Evolutionary conservation across 768 basidiomycete genomes (phyloP), one percentile per base, ranked within the genome.

Genomic region (Mycena vulgaris): DNA sequence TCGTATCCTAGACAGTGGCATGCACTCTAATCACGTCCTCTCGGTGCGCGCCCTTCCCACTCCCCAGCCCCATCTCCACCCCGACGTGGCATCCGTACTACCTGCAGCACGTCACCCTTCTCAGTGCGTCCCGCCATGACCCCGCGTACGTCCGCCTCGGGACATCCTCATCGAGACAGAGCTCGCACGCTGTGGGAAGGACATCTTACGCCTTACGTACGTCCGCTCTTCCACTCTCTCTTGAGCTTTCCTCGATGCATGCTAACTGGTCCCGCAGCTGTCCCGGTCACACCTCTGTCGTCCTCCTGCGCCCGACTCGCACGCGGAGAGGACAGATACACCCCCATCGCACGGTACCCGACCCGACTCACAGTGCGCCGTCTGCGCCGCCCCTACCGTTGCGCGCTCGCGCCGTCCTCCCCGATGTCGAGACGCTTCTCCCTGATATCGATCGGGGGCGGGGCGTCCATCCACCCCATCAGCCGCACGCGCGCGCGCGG

Each of bases 361-460:
- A 51, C 27, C 25, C 48, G 48, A 52, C 13, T 31, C 28, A 52
- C 21, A 31, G 48, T 25, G 48, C 25, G 42, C n/a, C 11, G 48
- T 49, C 48, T 49, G 48, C 48, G 16, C 27, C 48, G 25, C 51
- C 51, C 51, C 14, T 52, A 52, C 51, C 51, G 51, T 28, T 52
- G 28, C 16, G 51, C 51, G 28, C 30, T 52, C 51, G 51, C 51
- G 30, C 51, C 51, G 30, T 52, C 51, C 51, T 52, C 28, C 51
- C 28, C 30, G 51, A 52, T 28, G 51, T 52, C 51, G 51, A 52
- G 51, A 52, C 51, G 28, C 51, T 52, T 52, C 51, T 52, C 51
- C 51, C 28, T 21, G 51, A 52, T 52, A 30, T 52, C 30, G 51
- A 52, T 52, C 21, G 21, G 28, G 3, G 51, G 51, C 28, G 30